Base-by-base conservation (phyloP, 768 basidiomycete genomes). In the Macrolepiota dolichaula region DNA sequence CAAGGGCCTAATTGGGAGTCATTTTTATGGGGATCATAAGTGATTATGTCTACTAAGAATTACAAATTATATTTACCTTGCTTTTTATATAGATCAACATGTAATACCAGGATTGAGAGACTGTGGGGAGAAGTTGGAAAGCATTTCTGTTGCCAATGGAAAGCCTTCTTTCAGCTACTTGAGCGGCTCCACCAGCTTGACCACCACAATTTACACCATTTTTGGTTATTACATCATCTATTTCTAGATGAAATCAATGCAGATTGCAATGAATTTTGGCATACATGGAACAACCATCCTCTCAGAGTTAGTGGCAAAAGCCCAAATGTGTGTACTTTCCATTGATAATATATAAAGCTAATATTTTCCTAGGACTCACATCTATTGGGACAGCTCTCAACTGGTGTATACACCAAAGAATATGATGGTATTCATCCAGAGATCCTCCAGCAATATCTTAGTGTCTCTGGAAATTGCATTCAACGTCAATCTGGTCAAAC, bases 81-180 rank as follows among this genome's bases (percentile, higher is more conserved):
- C n/a, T n/a, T n/a, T n/a, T n/a, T n/a, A n/a, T n/a, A n/a, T n/a
- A 49, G 47, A 4, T 49, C 76, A 0, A 78, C 77, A 0, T 63
- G 66, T 4, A 84, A 83, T 57, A 76, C 75, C 0, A 66, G 72
- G 0, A 81, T 82, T 61, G 81, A 83, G 62, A 55, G 70, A 0
- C 66, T 82, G 0, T 81, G 80, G 80, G 72, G 79, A 13, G 79
- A 82, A 51, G 69, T 78, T 40, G 76, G 78, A 0, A 42, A 58
- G 0, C 71, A 77, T 9, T 82, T 82, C 71, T 73, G 66, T 0
- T 66, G 70, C 2, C 44, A 25, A 12, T 83, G 81, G 81, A 40
- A 70, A 0, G 77, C 73, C 0, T 81, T 82, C 61, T 83, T 83
- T 44, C 64, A 50, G 0, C n/a, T n/a, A n/a, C n/a, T n/a, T n/a